A percentile compares a stretch with the other conserved stretches of the same genome.
phyloP scores from a whole-genome alignment of 1,284 basidiomycete genomes.

The Melampsora americana region DNA sequence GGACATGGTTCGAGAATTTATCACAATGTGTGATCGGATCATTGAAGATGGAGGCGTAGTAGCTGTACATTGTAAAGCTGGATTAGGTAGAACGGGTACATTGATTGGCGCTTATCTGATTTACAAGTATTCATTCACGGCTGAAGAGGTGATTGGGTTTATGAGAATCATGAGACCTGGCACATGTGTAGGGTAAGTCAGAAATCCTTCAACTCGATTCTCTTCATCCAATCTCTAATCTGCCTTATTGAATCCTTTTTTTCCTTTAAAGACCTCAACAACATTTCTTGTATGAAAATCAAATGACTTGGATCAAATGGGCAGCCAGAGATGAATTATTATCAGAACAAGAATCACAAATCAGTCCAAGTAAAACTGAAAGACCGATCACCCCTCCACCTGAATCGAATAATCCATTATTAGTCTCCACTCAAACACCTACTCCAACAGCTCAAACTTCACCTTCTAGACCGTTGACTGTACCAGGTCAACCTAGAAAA shows the following conservation, averaged over 20 bases:
- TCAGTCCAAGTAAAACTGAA: constrained; percentile 49
- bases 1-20: constrained; percentile 43
- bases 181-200: constrained; percentile 36
- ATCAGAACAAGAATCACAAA: constrained; percentile 42
- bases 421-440: constrained; percentile 54
- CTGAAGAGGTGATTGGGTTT: constrained; percentile 91
- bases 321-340: constrained; percentile 66
- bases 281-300: constrained; percentile 95
- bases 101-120: constrained; percentile 95
- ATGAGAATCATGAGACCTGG: constrained; percentile 97
- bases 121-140: constrained; percentile 99
- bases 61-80: constrained; percentile 80
- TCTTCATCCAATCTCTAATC: constrained; percentile 15
- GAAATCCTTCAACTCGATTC: background rate
- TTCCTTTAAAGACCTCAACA: constrained; percentile 60
- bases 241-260: background rate
- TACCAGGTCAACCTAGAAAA: constrained; percentile 78
- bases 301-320: constrained; percentile 90
- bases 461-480: constrained; percentile 65
- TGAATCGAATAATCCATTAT: constrained; percentile 57
- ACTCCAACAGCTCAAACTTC: constrained; percentile 62
- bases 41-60: constrained; percentile 49
- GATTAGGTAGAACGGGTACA: constrained; percentile 86
- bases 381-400: constrained; percentile 75
- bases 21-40: constrained; percentile 42